Evolutionary conservation across 2,329 filamentous ascomycete species (phyloP).

Genomic region (Trichoderma pleuroti): DNA sequence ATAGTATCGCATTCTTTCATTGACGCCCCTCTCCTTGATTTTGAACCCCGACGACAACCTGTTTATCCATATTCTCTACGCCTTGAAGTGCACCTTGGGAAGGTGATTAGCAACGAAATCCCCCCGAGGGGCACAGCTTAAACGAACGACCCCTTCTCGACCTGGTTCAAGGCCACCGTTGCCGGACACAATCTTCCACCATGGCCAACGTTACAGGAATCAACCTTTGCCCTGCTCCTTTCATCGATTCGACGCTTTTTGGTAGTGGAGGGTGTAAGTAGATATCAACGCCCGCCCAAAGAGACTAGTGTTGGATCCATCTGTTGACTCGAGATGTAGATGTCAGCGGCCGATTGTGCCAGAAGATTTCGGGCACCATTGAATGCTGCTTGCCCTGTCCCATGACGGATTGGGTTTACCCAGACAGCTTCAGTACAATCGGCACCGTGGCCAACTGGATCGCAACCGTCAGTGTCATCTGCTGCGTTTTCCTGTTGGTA

Average conservation of each 20-base stretch:
- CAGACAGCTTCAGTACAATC: constrained; percentile 56
- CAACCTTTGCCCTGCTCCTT: constrained; percentile 61
- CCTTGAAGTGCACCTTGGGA: neutral
- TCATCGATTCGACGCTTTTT: constrained; percentile 62
- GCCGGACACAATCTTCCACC: constrained; percentile 5
- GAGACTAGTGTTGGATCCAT: neutral
- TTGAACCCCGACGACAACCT: neutral
- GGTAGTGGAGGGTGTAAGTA: constrained; percentile 63
- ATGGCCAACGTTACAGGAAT: constrained; percentile 40
- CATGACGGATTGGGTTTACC: constrained; percentile 70
- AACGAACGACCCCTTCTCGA: neutral
- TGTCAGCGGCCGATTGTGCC: constrained; percentile 53
- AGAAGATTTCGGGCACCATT: constrained; percentile 45
- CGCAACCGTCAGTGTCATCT: constrained; percentile 68
- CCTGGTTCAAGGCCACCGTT: neutral
- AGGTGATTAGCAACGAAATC: neutral
- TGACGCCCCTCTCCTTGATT: constrained; percentile 4
- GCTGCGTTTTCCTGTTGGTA: constrained; percentile 70
- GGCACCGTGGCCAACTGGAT: constrained; percentile 75
- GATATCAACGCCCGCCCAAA: neutral
- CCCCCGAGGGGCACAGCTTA: neutral
- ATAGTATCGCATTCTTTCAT: neutral
- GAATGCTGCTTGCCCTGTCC: constrained; percentile 90
- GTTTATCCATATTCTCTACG: neutral
- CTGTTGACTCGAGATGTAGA: constrained; percentile 40